Percentiles rank a stretch among this genome's conserved stretches.
Conservation (phyloP, 2,329 filamentous ascomycete species). For the Dactylellina drechsleri region DNA sequence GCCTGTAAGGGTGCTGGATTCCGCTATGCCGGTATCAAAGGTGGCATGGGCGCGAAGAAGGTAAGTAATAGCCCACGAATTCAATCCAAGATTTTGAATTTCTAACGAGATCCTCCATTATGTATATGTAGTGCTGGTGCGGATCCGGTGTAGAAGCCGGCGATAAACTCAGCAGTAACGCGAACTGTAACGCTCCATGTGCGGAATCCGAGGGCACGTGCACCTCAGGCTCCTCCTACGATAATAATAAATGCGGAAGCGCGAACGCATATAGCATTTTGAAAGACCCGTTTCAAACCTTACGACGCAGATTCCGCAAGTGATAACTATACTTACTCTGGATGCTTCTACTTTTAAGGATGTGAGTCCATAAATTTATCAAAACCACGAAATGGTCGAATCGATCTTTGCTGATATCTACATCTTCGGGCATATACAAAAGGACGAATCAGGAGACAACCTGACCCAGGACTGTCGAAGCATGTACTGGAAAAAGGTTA, state of each 20-base stretch:
- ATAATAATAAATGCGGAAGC: constrained; percentile 10
- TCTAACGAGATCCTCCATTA: background rate
- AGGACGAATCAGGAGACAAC: constrained; percentile 24
- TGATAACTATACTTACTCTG: constrained; percentile 5
- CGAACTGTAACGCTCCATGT: constrained; percentile 13
- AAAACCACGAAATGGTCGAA: background rate
- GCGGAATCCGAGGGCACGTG: background rate
- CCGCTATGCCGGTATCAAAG: constrained; percentile 37
- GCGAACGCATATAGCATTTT: constrained; percentile 11
- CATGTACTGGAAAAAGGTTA: constrained; percentile 15
- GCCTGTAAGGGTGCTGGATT: constrained; percentile 27
- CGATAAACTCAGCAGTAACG: background rate
- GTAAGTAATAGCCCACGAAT: background rate
- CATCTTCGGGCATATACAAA: background rate
- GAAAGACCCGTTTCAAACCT: constrained; percentile 15
- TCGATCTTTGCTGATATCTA: too few species aligned
- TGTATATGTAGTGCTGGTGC: constrained; percentile 16
- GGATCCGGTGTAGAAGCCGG: constrained; percentile 3
- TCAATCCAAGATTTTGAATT: too few species aligned
- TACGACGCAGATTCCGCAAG: constrained; percentile 6
- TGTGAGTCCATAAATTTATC: constrained; percentile 3
- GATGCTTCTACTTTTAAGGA: constrained; percentile 18
- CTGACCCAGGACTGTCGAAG: constrained; percentile 19
- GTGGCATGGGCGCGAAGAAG: constrained; percentile 16
- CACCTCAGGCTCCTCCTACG: constrained; percentile 1